These are phyloP conservation scores for Erythrobasidium hasegawianum DNA, from an alignment of 1,284 basidiomycete genomes.

Conservation along the genomic window DNA sequence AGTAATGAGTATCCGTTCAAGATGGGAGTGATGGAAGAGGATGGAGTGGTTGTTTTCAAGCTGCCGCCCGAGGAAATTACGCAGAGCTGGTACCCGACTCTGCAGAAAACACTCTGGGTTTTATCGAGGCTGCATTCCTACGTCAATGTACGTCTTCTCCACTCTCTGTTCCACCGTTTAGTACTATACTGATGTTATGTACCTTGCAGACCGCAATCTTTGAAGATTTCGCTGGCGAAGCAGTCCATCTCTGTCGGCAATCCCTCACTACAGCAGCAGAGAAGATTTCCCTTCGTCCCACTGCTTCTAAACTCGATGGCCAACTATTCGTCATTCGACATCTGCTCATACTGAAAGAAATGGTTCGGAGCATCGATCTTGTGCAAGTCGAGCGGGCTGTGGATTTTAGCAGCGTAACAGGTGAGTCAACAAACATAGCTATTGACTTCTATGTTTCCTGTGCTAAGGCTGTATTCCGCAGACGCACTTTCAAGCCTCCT, in stretches of 20 bases:
- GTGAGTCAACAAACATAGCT: constrained; percentile 45
- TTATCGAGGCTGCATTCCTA: constrained; percentile 80
- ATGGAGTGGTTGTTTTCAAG: constrained; percentile 58
- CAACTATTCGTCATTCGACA: constrained; percentile 82
- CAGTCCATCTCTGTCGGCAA: constrained; percentile 70
- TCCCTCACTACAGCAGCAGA: constrained; percentile 70
- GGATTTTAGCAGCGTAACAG: constrained; percentile 53
- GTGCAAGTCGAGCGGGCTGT: constrained; percentile 50
- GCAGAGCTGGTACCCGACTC: constrained; percentile 82
- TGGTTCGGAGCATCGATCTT: constrained; percentile 70
- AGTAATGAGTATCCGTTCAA: constrained; percentile 29
- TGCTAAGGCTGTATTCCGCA: constrained; percentile 6
- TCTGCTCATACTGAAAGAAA: constrained; percentile 84
- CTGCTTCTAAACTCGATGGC: constrained; percentile 60
- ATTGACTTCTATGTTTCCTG: neutral
- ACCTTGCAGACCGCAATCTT: constrained; percentile 74
- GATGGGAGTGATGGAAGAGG: constrained; percentile 46
- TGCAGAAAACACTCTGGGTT: constrained; percentile 80
- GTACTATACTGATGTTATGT: neutral
- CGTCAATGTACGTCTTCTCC: constrained; percentile 64
- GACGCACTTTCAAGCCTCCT: constrained; percentile 43
- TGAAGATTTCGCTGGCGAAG: constrained; percentile 88
- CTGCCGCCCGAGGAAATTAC: constrained; percentile 68
- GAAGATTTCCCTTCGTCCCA: constrained; percentile 57
- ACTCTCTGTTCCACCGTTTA: no score